These are phyloP conservation scores for Phoma sp. DNA, from an alignment of 2,329 filamentous ascomycete species.

Conservation along the genomic window DNA sequence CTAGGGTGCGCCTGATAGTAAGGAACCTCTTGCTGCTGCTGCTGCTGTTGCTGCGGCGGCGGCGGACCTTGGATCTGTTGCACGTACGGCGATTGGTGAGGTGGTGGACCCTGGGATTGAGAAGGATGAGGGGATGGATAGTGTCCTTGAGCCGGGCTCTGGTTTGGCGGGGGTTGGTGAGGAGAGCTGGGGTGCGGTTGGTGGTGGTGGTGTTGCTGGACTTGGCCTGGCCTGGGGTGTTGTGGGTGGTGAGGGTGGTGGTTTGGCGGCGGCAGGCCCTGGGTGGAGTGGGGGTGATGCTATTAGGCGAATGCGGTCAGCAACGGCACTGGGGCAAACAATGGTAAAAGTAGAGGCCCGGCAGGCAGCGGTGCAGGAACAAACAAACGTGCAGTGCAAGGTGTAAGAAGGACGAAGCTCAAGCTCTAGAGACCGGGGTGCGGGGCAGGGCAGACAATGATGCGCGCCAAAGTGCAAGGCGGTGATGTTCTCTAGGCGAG, in stretches of 20 bases:
- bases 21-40: slow-evolving; percentile 70
- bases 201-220: slow-evolving; percentile 60
- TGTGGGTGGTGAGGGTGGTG: slow-evolving; percentile 52
- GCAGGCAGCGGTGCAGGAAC: slow-evolving; percentile 21
- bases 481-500: slow-evolving; percentile 41
- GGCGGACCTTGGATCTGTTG: slow-evolving; percentile 68
- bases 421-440: slow-evolving; percentile 22
- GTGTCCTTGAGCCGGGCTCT: slow-evolving; percentile 63
- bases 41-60: slow-evolving; percentile 68
- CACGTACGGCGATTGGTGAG: slow-evolving; percentile 69
- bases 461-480: slow-evolving; percentile 31
- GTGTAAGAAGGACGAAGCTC: slow-evolving; percentile 22
- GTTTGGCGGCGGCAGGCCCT: slow-evolving; percentile 71
- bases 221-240: slow-evolving; percentile 73
- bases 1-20: slow-evolving; percentile 82
- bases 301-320: slow-evolving; percentile 54
- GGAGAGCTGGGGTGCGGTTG: slow-evolving; percentile 67
- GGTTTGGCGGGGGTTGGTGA: slow-evolving; percentile 65
- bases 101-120: slow-evolving; percentile 61
- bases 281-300: slow-evolving; percentile 79
- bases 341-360: slow-evolving; percentile 11
- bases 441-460: slow-evolving; percentile 32
- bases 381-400: slow-evolving; percentile 27
- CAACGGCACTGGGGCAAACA: slow-evolving; percentile 28
- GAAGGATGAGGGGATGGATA: slow-evolving; percentile 74